Conservation (phyloP, 345 rosid genomes). For the Fremontodendron californicum region DNA sequence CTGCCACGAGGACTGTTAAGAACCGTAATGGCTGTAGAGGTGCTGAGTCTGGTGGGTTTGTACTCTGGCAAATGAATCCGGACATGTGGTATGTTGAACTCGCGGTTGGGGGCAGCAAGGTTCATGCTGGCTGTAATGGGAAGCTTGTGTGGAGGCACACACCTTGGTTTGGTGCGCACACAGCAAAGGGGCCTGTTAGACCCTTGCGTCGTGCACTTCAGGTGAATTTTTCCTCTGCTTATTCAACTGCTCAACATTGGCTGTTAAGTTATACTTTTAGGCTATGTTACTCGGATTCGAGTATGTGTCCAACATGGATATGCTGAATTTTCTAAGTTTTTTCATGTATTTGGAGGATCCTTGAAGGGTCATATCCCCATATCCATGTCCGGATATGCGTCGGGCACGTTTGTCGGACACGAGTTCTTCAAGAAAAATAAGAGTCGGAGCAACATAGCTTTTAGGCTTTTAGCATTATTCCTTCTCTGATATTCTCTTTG, state of each 20-base stretch:
- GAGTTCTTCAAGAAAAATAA: no score
- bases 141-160: constrained; percentile 93
- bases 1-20: constrained; percentile 65
- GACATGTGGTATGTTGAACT: constrained; percentile 97
- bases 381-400: no score
- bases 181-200: constrained; percentile 88
- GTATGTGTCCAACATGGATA: no score
- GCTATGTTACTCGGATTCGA: no score
- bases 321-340: no score
- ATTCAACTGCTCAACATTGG: not conserved
- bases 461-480: not conserved
- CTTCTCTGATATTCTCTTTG: constrained; percentile 6
- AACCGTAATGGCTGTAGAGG: constrained; percentile 49
- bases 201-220: constrained; percentile 91
- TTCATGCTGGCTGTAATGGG: constrained; percentile 90
- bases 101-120: constrained; percentile 80
- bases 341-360: no score
- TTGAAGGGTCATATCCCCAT: no score
- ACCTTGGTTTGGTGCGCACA: constrained; percentile 87
- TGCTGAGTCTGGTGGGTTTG: constrained; percentile 79
- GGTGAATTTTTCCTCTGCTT: constrained; percentile 31
- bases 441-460: no score
- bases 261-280: not conserved
- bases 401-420: no score
- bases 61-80: constrained; percentile 96